Percentiles rank a stretch among this genome's conserved stretches.
These are phyloP conservation scores for Termitomyces titanicus DNA, from an alignment of 768 basidiomycete species.

Conservation along the genomic window DNA sequence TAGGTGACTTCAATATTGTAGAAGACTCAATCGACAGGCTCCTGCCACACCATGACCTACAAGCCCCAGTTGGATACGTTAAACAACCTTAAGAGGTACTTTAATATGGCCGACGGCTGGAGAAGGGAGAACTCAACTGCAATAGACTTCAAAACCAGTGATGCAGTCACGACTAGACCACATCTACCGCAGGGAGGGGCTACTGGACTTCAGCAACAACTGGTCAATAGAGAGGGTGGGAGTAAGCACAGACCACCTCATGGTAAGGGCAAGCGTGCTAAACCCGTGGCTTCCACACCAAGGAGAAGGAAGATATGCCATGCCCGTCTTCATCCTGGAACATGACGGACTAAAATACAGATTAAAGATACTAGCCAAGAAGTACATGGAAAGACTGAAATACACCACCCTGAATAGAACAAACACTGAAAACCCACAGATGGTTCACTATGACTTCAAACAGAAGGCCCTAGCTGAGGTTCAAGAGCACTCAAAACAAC, in stretches of 20 bases:
- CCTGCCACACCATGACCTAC: neutral
- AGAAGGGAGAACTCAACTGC: neutral
- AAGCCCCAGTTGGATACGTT: no score
- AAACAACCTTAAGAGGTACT: neutral
- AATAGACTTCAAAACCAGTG: neutral
- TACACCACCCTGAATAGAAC: neutral
- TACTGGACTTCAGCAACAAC: neutral
- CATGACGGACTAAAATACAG: neutral
- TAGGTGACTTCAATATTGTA: no score
- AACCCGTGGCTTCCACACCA: neutral
- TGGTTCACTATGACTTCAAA: neutral
- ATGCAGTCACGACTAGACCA: slow-evolving; percentile 1
- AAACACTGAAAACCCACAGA: neutral
- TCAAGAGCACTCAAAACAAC: neutral
- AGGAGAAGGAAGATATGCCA: neutral
- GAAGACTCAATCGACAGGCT: neutral
- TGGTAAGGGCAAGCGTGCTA: neutral
- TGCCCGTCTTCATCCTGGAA: neutral
- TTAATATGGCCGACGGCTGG: no score
- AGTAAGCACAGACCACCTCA: slow-evolving; percentile 3
- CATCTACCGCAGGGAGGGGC: neutral
- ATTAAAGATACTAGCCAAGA: neutral
- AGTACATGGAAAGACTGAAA: neutral
- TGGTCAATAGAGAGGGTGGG: slow-evolving; percentile 3
- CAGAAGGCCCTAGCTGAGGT: neutral